Percentiles rank a stretch among this genome's conserved stretches.
Conservation (phyloP, 805 yeast species). For the Phaffomyces thermotolerans region DNA sequence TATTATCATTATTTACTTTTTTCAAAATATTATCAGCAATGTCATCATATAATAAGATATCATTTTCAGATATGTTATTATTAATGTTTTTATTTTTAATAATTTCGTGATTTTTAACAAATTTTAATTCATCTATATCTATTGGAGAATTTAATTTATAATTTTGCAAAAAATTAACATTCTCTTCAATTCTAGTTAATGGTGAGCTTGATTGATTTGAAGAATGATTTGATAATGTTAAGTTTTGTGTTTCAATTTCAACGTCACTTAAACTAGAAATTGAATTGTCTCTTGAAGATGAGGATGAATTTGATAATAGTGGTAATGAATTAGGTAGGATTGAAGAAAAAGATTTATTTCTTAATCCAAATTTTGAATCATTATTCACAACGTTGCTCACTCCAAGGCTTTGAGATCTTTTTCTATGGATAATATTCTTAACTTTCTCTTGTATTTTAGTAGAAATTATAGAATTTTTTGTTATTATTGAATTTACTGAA, state of each 20-base stretch:
- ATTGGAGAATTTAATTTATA: too few species aligned
- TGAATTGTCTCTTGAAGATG: slow-evolving; percentile 19
- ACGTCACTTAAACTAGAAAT: slow-evolving; percentile 19
- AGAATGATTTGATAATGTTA: background rate
- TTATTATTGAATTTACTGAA: slow-evolving; percentile 15
- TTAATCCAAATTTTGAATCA: background rate
- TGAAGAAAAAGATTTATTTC: slow-evolving; percentile 11
- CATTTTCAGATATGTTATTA: slow-evolving; percentile 3
- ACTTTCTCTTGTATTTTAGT: slow-evolving; percentile 6
- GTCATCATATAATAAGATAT: slow-evolving; percentile 17
- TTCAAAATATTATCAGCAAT: slow-evolving; percentile 21
- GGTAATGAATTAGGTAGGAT: slow-evolving; percentile 6
- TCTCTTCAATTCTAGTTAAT: slow-evolving; percentile 19
- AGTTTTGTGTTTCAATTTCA: slow-evolving; percentile 9
- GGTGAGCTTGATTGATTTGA: slow-evolving; percentile 4
- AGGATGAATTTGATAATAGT: slow-evolving; percentile 2
- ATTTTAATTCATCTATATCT: too few species aligned
- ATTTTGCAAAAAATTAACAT: slow-evolving; percentile 1
- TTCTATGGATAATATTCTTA: slow-evolving; percentile 8
- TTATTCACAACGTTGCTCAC: background rate
- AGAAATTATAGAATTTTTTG: slow-evolving; percentile 11
- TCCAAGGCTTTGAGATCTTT: slow-evolving; percentile 13
- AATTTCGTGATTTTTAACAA: too few species aligned
- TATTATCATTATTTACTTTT: slow-evolving; percentile 10
- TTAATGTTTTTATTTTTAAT: background rate